phyloP scores from a whole-genome alignment of 345 rosid genomes.

The Brassica carinata region DNA sequence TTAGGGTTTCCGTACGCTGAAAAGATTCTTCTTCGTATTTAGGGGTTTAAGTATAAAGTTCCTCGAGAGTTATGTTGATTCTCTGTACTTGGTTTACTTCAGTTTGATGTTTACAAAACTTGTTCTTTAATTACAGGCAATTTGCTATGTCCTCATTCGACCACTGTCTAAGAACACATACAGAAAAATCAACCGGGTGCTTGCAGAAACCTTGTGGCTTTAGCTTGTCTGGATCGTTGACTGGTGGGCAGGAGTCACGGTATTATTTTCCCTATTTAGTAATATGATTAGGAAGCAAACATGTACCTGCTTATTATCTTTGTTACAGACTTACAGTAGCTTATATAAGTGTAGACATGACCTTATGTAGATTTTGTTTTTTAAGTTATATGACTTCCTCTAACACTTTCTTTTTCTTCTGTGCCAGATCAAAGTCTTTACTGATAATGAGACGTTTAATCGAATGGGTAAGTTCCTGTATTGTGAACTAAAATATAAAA shows the following conservation, averaged over 20 bases:
- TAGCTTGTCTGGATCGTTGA: slow-evolving; percentile 89
- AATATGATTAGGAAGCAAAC: not conserved
- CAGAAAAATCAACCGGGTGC: slow-evolving; percentile 68
- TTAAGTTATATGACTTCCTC: slow-evolving; percentile 7
- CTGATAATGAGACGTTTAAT: slow-evolving; percentile 72
- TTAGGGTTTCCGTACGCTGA: not conserved
- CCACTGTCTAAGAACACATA: slow-evolving; percentile 77
- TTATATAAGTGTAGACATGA: not conserved
- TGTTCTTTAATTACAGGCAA: slow-evolving; percentile 56
- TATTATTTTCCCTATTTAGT: slow-evolving; percentile 26
- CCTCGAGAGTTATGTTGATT: not conserved
- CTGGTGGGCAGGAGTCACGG: slow-evolving; percentile 98
- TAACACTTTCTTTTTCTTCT: slow-evolving; percentile 26
- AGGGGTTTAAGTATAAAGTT: not conserved
- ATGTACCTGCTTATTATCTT: not conserved
- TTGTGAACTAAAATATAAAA: not conserved
- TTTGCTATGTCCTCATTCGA: slow-evolving; percentile 66
- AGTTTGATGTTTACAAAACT: slow-evolving; percentile 1
- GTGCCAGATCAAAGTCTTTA: slow-evolving; percentile 69
- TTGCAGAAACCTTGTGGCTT: slow-evolving; percentile 88
- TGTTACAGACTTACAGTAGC: not conserved
- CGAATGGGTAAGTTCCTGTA: slow-evolving; percentile 66
- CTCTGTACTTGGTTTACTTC: slow-evolving; percentile 11
- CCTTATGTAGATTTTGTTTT: not conserved
- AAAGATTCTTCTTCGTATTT: not conserved